These are phyloP conservation scores for Fusarium sp. DNA, from an alignment of 2,329 filamentous ascomycete species.

Conservation along the genomic window DNA sequence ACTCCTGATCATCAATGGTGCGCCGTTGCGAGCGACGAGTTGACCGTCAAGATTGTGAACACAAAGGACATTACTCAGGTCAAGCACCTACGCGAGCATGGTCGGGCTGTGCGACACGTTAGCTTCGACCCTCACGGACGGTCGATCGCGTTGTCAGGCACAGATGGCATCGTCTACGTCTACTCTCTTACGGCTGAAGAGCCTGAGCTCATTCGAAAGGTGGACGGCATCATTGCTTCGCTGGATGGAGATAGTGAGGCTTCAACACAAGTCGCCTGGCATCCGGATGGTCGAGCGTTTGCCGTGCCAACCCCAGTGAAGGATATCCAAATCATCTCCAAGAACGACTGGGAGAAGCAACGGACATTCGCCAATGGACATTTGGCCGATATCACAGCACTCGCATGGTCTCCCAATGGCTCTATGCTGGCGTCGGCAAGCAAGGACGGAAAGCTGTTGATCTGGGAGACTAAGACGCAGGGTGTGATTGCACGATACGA, in stretches of 20 bases:
- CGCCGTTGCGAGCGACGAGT: conserved; percentile 95
- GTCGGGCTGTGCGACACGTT: conserved; percentile 89
- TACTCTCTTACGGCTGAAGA: conserved; percentile 85
- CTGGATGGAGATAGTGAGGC: conserved; percentile 80
- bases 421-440: conserved; percentile 81
- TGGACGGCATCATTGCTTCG: conserved; percentile 86
- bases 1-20: conserved; percentile 87
- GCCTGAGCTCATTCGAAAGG: conserved; percentile 82
- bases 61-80: conserved; percentile 82
- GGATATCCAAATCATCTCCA: conserved; percentile 89
- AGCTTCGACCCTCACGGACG: conserved; percentile 86
- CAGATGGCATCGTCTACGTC: conserved; percentile 89
- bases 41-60: conserved; percentile 90
- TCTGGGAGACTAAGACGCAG: conserved; percentile 94
- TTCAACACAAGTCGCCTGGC: conserved; percentile 84
- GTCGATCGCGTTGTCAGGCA: conserved; percentile 83
- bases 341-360: conserved; percentile 89
- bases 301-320: conserved; percentile 84
- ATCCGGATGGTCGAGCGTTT: conserved; percentile 93
- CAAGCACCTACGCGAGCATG: conserved; percentile 84
- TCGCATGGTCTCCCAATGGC: conserved; percentile 95
- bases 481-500: conserved; percentile 82
- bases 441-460: conserved; percentile 75
- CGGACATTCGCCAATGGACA: conserved; percentile 83
- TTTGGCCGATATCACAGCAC: conserved; percentile 83